phyloP scores from a whole-genome alignment of 2,329 filamentous ascomycete species.

The Sordariomycetes sp. region DNA sequence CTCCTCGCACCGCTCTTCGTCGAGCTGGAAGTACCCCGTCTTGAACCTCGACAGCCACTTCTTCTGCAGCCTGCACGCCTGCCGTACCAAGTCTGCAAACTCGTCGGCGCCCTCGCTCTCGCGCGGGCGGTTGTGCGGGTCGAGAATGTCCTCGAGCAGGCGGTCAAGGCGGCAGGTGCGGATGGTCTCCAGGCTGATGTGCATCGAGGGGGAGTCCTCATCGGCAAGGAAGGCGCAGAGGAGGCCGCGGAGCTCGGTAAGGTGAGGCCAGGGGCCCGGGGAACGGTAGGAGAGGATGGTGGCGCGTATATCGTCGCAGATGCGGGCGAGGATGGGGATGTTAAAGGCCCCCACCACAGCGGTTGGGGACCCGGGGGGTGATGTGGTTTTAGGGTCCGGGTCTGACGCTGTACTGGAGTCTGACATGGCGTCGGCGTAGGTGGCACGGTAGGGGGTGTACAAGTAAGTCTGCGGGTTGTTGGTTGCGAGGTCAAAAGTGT shows the following conservation, averaged over 20 bases:
- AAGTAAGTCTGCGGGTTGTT: too few relatives aligned
- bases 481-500: too few relatives aligned
- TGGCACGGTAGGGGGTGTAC: too few relatives aligned
- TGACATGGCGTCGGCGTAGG: too few relatives aligned
- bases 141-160: slow-evolving; percentile 22
- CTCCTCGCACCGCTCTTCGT: slow-evolving; percentile 23
- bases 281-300: not conserved
- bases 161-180: slow-evolving; percentile 16
- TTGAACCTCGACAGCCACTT: slow-evolving; percentile 29
- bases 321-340: slow-evolving; percentile 3
- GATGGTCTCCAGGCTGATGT: slow-evolving; percentile 10
- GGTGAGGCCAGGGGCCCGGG: not conserved
- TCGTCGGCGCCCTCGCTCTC: slow-evolving; percentile 12
- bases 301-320: slow-evolving; percentile 4
- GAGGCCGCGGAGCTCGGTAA: slow-evolving; percentile 3
- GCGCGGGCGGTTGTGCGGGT: slow-evolving; percentile 13
- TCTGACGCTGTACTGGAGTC: too few relatives aligned
- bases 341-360: not conserved
- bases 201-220: not conserved
- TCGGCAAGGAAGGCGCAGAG: slow-evolving; percentile 1
- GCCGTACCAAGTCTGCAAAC: slow-evolving; percentile 18
- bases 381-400: too few relatives aligned
- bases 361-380: not conserved
- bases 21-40: slow-evolving; percentile 29
- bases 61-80: slow-evolving; percentile 24